phyloP scores from a whole-genome alignment of 2,329 filamentous ascomycete genomes.

The Monilinia laxa region DNA sequence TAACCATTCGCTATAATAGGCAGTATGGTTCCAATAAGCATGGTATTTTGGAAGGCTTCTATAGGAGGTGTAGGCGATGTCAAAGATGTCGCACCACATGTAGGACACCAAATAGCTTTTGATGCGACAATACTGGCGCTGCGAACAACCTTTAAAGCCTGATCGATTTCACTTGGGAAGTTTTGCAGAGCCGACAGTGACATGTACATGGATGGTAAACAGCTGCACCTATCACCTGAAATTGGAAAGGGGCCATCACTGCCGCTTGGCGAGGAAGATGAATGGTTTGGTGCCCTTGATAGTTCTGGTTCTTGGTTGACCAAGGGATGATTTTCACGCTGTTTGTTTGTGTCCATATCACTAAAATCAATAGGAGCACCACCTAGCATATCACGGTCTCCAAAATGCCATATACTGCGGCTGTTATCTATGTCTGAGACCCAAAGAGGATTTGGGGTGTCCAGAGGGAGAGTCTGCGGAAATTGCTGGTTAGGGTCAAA shows the following conservation, averaged over 20 bases:
- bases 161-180: slow-evolving; percentile 36
- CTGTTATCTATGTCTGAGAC: slow-evolving; percentile 19
- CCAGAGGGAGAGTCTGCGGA: slow-evolving; percentile 3
- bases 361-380: slow-evolving; percentile 32
- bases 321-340: slow-evolving; percentile 16
- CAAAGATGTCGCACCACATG: slow-evolving; percentile 47
- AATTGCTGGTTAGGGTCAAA: slow-evolving; percentile 8
- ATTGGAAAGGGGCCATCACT: slow-evolving; percentile 25
- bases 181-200: slow-evolving; percentile 36
- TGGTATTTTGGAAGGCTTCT: slow-evolving; percentile 56
- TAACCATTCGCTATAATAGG: slow-evolving; percentile 60
- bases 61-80: slow-evolving; percentile 46
- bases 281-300: slow-evolving; percentile 24
- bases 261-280: slow-evolving; percentile 27
- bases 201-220: slow-evolving; percentile 39
- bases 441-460: not conserved
- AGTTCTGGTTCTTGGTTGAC: slow-evolving; percentile 10
- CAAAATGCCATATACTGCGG: slow-evolving; percentile 32
- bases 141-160: slow-evolving; percentile 35
- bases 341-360: slow-evolving; percentile 25
- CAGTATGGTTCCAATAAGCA: slow-evolving; percentile 58
- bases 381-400: slow-evolving; percentile 25
- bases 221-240: slow-evolving; percentile 30
- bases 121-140: slow-evolving; percentile 41
- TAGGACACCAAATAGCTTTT: slow-evolving; percentile 51